Percentiles rank a stretch among this genome's conserved stretches.
Evolutionary conservation across 2,329 filamentous ascomycete species (phyloP).

Genomic region (Cercospora sp.): DNA sequence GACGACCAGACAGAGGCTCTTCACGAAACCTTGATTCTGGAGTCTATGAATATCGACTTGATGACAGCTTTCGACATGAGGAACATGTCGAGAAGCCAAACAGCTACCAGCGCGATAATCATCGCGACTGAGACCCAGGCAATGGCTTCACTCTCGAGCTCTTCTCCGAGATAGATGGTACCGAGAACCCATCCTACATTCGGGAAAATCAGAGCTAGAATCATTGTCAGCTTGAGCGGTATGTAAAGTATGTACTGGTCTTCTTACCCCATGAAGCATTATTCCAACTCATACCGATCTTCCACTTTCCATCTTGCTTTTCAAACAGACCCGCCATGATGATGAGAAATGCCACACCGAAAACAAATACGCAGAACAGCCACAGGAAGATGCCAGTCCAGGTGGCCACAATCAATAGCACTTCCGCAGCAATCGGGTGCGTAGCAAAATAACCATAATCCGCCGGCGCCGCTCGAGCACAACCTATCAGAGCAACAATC

Average conservation of each 20-base stretch:
- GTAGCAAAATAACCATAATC: conserved; percentile 31
- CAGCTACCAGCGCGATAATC: conserved; percentile 56
- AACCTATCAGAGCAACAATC: conserved; percentile 31
- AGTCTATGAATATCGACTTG: conserved; percentile 32
- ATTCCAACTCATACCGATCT: conserved; percentile 17
- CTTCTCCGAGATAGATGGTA: conserved; percentile 56
- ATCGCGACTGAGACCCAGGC: conserved; percentile 57
- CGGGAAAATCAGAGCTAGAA: conserved; percentile 60
- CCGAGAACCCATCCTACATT: conserved; percentile 65
- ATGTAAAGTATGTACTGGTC: no score
- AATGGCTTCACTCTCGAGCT: conserved; percentile 54
- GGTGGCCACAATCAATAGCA: conserved; percentile 30
- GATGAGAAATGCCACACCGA: conserved; percentile 25
- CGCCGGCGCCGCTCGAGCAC: conserved; percentile 25
- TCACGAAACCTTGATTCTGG: conserved; percentile 23
- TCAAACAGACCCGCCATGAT: conserved; percentile 17
- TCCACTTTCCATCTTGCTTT: conserved; percentile 21
- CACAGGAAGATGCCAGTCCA: conserved; percentile 49
- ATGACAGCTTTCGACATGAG: conserved; percentile 54
- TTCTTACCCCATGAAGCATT: conserved; percentile 25
- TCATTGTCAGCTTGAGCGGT: conserved; percentile 48
- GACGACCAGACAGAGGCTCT: background rate
- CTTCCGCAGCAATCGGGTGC: conserved; percentile 28
- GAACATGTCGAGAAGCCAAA: conserved; percentile 55
- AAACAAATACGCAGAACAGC: conserved; percentile 52